These are phyloP conservation scores for Ilyonectria sp. DNA, from an alignment of 2,329 filamentous ascomycete genomes.

Conservation along the genomic window DNA sequence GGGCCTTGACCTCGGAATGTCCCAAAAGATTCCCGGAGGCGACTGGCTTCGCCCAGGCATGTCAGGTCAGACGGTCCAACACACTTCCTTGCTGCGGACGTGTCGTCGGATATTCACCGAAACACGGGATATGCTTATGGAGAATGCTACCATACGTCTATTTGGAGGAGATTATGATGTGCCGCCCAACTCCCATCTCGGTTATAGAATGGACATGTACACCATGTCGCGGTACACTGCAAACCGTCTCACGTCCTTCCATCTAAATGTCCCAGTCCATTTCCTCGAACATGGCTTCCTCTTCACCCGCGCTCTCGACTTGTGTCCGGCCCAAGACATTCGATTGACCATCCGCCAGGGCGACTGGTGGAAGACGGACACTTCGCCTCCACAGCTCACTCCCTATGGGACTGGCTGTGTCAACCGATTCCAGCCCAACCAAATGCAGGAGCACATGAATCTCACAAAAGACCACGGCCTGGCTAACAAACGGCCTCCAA, in stretches of 20 bases:
- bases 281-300: slow-evolving; percentile 17
- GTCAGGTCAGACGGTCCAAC: slow-evolving; percentile 13
- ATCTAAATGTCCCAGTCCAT: slow-evolving; percentile 14
- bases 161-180: slow-evolving; percentile 5
- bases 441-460: slow-evolving; percentile 28
- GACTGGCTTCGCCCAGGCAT: slow-evolving; percentile 19
- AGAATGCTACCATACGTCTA: slow-evolving; percentile 20
- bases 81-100: slow-evolving; percentile 25
- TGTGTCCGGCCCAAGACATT: slow-evolving; percentile 21
- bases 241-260: slow-evolving; percentile 29
- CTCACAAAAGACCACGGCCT: slow-evolving; percentile 11
- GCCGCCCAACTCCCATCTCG: slow-evolving; percentile 1
- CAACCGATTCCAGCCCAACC: background rate
- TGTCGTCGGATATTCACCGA: slow-evolving; percentile 30
- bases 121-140: slow-evolving; percentile 28
- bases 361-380: slow-evolving; percentile 17
- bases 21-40: background rate
- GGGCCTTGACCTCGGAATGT: background rate
- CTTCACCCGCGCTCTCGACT: slow-evolving; percentile 17
- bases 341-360: slow-evolving; percentile 26
- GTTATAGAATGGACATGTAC: slow-evolving; percentile 7
- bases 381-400: slow-evolving; percentile 15
- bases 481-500: background rate
- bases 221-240: slow-evolving; percentile 30
- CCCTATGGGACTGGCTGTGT: slow-evolving; percentile 25